These are phyloP conservation scores for Leccinum griseonigrum DNA, from an alignment of 1,284 basidiomycete genomes.

Conservation along the genomic window DNA sequence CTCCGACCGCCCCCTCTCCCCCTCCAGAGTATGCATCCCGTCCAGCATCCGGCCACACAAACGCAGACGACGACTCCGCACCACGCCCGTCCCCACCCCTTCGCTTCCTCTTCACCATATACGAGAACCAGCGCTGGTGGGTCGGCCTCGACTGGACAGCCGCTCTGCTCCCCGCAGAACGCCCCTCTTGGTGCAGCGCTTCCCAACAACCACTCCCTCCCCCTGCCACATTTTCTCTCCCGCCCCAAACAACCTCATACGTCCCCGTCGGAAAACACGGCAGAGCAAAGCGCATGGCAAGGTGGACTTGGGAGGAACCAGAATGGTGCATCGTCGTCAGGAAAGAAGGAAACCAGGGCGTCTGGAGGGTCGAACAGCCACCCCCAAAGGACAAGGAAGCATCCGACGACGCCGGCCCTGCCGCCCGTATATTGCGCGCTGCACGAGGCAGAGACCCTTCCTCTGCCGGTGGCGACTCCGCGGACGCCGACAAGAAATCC, in stretches of 20 bases:
- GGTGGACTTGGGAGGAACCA: constrained; percentile 84
- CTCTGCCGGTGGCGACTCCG: constrained; percentile 14
- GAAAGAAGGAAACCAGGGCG: constrained; percentile 44
- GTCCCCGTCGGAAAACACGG: constrained; percentile 32
- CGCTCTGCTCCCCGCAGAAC: constrained; percentile 85
- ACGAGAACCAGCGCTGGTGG: constrained; percentile 97
- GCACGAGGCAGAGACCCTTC: constrained; percentile 22
- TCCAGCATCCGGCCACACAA: constrained; percentile 28
- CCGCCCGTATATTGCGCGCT: constrained; percentile 30
- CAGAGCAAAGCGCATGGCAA: constrained; percentile 67
- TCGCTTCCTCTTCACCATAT: constrained; percentile 83
- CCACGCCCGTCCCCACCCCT: constrained; percentile 37
- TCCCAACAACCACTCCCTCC: constrained; percentile 59
- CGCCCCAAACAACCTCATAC: constrained; percentile 41
- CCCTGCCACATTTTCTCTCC: constrained; percentile 63
- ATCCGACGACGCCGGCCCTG: constrained; percentile 29
- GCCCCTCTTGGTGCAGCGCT: constrained; percentile 83
- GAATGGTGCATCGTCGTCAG: constrained; percentile 80
- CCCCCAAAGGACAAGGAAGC: constrained; percentile 56
- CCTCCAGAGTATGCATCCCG: constrained; percentile 36
- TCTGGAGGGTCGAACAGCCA: constrained; percentile 56
- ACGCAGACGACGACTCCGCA: too few species aligned
- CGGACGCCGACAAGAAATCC: constrained; percentile 21
- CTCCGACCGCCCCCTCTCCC: constrained; percentile 33
- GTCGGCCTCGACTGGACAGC: constrained; percentile 91